These are phyloP conservation scores for Orobanche coerulescens DNA, from an alignment of 257 asterid genomes.

Conservation along the genomic window DNA sequence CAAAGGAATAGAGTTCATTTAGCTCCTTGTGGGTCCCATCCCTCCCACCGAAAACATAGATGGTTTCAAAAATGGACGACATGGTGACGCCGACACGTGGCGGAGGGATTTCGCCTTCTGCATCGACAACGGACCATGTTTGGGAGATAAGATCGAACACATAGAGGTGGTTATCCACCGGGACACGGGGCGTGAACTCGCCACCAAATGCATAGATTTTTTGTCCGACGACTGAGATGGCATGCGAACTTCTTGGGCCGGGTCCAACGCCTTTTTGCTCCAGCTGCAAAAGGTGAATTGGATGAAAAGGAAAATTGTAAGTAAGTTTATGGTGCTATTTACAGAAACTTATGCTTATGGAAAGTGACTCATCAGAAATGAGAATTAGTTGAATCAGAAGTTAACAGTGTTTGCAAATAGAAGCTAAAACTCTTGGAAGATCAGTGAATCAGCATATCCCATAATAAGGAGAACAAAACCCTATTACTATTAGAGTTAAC, in stretches of 20 bases:
- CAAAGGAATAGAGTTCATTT: constrained; percentile 42
- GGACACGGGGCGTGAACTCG: constrained; percentile 74
- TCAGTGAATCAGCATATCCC: neutral
- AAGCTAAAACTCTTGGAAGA: neutral
- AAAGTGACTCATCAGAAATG: too few relatives aligned
- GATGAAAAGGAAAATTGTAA: neutral
- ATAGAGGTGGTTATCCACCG: constrained; percentile 67
- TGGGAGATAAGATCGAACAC: constrained; percentile 48
- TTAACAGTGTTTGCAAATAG: too few relatives aligned
- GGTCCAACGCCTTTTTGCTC: constrained; percentile 72
- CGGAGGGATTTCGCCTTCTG: constrained; percentile 64
- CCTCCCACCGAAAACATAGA: constrained; percentile 79
- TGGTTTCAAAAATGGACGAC: constrained; percentile 48
- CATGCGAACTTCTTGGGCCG: constrained; percentile 92
- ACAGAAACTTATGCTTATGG: too few relatives aligned
- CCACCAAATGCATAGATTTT: constrained; percentile 80
- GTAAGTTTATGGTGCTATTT: too few relatives aligned
- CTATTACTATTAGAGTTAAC: too few relatives aligned
- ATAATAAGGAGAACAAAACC: too few relatives aligned
- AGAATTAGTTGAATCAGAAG: too few relatives aligned
- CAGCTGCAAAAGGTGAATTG: constrained; percentile 42
- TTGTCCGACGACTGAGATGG: constrained; percentile 66
- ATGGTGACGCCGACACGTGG: constrained; percentile 90
- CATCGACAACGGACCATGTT: constrained; percentile 61
- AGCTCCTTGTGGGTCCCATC: constrained; percentile 76